phyloP scores from a whole-genome alignment of 345 rosid species.

The Lepidium africanum region DNA sequence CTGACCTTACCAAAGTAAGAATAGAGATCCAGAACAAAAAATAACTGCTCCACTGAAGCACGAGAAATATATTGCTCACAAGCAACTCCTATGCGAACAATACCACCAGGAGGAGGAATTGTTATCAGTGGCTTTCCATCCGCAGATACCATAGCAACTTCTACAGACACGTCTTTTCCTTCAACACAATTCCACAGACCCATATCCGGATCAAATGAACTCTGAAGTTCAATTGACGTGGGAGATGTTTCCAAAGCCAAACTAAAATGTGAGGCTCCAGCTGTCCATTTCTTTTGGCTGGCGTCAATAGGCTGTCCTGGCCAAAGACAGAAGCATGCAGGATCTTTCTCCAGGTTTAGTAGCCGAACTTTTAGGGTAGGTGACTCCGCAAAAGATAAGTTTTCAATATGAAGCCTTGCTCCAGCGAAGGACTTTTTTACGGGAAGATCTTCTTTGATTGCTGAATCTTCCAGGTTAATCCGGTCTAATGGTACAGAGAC shows the following conservation, averaged over 20 bases:
- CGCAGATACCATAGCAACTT: constrained; percentile 90
- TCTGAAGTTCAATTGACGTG: constrained; percentile 29
- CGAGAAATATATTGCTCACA: constrained; percentile 77
- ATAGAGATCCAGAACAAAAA: constrained; percentile 83
- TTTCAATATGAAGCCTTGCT: constrained; percentile 81
- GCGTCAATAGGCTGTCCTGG: constrained; percentile 87
- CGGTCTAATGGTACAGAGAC: constrained; percentile 66
- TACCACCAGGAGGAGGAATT: constrained; percentile 97
- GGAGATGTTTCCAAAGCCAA: constrained; percentile 70
- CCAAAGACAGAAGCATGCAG: constrained; percentile 95
- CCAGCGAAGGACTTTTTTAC: constrained; percentile 56
- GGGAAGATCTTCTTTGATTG: constrained; percentile 27
- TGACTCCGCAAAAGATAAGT: constrained; percentile 75
- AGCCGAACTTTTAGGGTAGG: constrained; percentile 64
- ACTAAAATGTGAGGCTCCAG: constrained; percentile 58
- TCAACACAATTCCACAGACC: constrained; percentile 83
- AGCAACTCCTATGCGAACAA: constrained; percentile 80
- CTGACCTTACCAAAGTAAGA: constrained; percentile 70
- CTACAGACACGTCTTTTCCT: constrained; percentile 53
- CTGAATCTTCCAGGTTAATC: constrained; percentile 34
- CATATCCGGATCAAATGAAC: constrained; percentile 30
- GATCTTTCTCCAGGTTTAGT: constrained; percentile 89
- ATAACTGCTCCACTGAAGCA: constrained; percentile 94
- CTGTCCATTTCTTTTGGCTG: constrained; percentile 87
- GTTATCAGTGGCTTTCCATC: constrained; percentile 73